phyloP scores from a whole-genome alignment of 805 yeast genomes.

The Candida andamanensis region DNA sequence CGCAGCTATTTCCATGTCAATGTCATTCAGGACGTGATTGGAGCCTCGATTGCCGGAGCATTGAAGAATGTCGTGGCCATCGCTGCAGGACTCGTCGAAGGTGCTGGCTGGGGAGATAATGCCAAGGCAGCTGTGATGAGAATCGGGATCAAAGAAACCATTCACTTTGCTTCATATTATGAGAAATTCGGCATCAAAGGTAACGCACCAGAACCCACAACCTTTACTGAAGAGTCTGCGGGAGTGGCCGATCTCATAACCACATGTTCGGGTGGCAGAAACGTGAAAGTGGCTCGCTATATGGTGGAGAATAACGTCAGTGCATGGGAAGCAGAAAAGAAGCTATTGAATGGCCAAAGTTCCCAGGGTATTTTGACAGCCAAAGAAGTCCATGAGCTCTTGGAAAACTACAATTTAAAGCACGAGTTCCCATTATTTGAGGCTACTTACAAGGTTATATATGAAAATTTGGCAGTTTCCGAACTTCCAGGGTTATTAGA shows the following conservation, averaged over 20 bases:
- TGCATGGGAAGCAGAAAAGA: conserved; percentile 80
- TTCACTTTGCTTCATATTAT: conserved; percentile 61
- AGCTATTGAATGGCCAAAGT: conserved; percentile 87
- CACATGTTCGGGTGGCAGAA: conserved; percentile 96
- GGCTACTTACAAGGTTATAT: conserved; percentile 79
- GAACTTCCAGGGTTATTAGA: conserved; percentile 67
- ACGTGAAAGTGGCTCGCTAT: conserved; percentile 82
- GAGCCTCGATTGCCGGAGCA: conserved; percentile 96
- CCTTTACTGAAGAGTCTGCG: conserved; percentile 90
- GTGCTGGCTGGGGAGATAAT: conserved; percentile 98
- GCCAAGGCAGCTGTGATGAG: conserved; percentile 98
- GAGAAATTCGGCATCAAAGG: conserved; percentile 53
- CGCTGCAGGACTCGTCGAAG: conserved; percentile 96
- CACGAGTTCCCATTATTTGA: conserved; percentile 78
- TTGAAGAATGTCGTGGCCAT: conserved; percentile 93
- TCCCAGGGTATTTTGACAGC: conserved; percentile 94
- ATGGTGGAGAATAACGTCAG: conserved; percentile 76
- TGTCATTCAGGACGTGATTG: conserved; percentile 89
- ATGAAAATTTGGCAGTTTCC: conserved; percentile 67
- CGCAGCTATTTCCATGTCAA: conserved; percentile 97
- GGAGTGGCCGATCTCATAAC: conserved; percentile 99
- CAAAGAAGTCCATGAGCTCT: conserved; percentile 84
- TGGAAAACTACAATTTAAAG: conserved; percentile 45
- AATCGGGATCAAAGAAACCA: conserved; percentile 87
- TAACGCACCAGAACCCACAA: conserved; percentile 61